Evolutionary conservation across 2,329 filamentous ascomycete species (phyloP).

Genomic region (Aspergillus ochraceus): DNA sequence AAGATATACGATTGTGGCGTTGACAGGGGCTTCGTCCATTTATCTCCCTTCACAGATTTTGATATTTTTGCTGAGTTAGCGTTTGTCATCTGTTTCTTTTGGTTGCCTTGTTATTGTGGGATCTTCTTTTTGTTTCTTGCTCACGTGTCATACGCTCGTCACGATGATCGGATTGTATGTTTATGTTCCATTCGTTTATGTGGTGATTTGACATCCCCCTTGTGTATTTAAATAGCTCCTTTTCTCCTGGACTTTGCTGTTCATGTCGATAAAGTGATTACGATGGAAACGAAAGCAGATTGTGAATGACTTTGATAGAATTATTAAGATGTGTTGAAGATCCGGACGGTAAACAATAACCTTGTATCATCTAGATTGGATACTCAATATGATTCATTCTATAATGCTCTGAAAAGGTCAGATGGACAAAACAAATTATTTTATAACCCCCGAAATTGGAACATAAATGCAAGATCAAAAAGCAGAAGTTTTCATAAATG

Average conservation of each 20-base stretch:
- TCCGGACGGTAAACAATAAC: background rate
- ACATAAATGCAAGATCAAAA: background rate
- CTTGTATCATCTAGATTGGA: background rate
- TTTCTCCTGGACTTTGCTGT: background rate
- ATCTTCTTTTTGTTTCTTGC: background rate
- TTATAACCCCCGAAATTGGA: background rate
- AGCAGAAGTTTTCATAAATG: background rate
- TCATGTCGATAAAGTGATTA: background rate
- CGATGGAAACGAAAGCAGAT: background rate
- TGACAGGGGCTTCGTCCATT: background rate
- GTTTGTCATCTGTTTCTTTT: background rate
- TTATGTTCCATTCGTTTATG: constrained; percentile 3
- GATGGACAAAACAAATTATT: background rate
- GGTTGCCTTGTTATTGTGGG: background rate
- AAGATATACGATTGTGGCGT: background rate
- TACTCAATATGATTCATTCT: background rate
- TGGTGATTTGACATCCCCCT: background rate
- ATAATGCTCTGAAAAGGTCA: background rate
- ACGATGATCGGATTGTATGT: background rate
- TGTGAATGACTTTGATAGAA: background rate
- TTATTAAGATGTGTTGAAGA: background rate
- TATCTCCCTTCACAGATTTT: background rate
- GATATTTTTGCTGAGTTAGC: constrained; percentile 1
- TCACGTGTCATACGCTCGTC: no score
- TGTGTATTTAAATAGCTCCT: constrained; percentile 8